Evolutionary conservation across 495 filamentous ascomycete species (phyloP).

Genomic region (Rusavskia elegans): DNA sequence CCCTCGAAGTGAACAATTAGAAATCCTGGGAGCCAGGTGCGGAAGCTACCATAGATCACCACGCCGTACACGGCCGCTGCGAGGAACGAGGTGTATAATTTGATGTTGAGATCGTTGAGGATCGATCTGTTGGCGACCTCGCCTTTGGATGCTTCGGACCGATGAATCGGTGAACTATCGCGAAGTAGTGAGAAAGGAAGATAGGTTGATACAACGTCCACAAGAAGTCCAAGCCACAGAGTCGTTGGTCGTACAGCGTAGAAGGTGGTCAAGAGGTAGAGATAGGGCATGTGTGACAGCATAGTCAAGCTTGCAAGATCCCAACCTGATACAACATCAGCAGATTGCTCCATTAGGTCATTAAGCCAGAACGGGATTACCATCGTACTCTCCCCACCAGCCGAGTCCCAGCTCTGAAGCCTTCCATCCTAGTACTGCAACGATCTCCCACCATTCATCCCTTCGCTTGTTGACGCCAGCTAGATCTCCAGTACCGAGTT

Average conservation of each 20-base stretch:
- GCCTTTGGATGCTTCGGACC: conserved; percentile 25
- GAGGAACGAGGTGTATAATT: conserved; percentile 45
- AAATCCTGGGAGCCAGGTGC: conserved; percentile 46
- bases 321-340: conserved; percentile 29
- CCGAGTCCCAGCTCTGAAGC: conserved; percentile 49
- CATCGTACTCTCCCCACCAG: conserved; percentile 58
- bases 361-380: conserved; percentile 20
- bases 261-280: conserved; percentile 56
- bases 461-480: conserved; percentile 42
- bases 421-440: conserved; percentile 46
- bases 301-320: conserved; percentile 54
- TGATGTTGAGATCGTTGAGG: conserved; percentile 46
- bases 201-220: conserved; percentile 49
- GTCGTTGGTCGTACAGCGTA: conserved; percentile 48
- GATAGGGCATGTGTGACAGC: conserved; percentile 53
- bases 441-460: conserved; percentile 45
- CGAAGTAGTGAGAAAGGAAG: conserved; percentile 59
- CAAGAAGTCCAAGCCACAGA: conserved; percentile 35
- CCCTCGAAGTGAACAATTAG: conserved; percentile 55
- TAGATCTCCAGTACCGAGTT: conserved; percentile 39
- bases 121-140: conserved; percentile 50
- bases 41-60: conserved; percentile 44
- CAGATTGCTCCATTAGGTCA: neutral
- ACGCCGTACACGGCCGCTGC: conserved; percentile 53
- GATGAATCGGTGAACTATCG: conserved; percentile 43